Evolutionary conservation across 2,329 filamentous ascomycete species (phyloP), one percentile per base, ranked within the genome.

Genomic region (Fusarium phyllophilum): DNA sequence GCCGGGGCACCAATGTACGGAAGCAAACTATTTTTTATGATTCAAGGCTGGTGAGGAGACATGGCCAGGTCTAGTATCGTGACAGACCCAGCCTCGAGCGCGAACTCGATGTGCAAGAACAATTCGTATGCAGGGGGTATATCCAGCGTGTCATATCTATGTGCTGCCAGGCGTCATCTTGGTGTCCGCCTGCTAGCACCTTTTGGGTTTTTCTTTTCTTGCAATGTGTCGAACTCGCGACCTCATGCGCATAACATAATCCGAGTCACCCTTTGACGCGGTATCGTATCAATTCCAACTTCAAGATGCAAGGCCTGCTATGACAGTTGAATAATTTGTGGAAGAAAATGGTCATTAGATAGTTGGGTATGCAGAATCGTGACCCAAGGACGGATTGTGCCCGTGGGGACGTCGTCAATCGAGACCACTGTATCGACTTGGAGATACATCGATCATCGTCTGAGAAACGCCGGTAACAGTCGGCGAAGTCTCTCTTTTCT

Each of bases 61-160:
- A 68, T 54, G 62, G 62, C 38, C 26, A 64, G 75, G 76, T 78
- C 76, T 78, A 74, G 70, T 68, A 78, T 74, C 76, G 70, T 78
- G 69, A 77, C 64, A 77, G 76, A 77, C 76, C 74, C 57, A 67
- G 56, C 72, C 76, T 75, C 75, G 66, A 74, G 74, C 56, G 66
- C 68, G 68, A 75, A 76, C 71, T 77, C 73, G 68, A 73, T 64
- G 60, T 62, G 76, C 70, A 77, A 74, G 67, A 77, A 77, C 73
- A 67, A 71, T 77, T 78, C 76, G 73, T 78, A 77, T 77, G 76
- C 71, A 76, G 73, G 76, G 76, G 76, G 76, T 78, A 78, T 78
- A 78, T 78, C 76, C 76, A 78, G 76, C 76, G 75, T 78, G 68
- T 78, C 76, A 76, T 78, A 75, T 78, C 76, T 78, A 78, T 77